Base-by-base conservation (phyloP, 2,329 filamentous ascomycete genomes). In the Grosmannia huntii region DNA sequence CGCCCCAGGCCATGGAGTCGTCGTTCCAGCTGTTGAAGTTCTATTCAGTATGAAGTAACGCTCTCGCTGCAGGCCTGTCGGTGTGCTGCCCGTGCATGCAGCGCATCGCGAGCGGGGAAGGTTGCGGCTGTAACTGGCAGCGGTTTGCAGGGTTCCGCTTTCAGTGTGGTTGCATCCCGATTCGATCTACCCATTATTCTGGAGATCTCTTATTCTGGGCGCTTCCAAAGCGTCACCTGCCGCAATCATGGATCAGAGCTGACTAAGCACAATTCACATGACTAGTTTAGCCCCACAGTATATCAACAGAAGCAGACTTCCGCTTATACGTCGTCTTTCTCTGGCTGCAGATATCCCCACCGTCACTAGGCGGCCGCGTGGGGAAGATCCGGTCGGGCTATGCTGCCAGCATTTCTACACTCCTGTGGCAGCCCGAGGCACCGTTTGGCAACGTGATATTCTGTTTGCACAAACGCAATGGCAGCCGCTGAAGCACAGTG, bases 11-110 rank as follows among this genome's bases (percentile, higher is more conserved):
- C n/a, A 52, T 58, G 0, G 60, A 60, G 7, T 64, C 61, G 58
- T 71, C 63, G 44, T 27, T 64, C 72, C 72, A 76, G 48, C 71
- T 75, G 64, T 75, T 75, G 66, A 73, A 74, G 64, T 73, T 75
- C 59, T 71, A 19, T 56, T 46, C 2, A 56, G 55, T 1, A 28
- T 21, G 21, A 50, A 74, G 59, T 67, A 57, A 57, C 9, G 58
- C 48, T 6, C 19, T 11, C 41, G 38, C 57, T 3, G 60, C 51
- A 9, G 58, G 31, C 1, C 31, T 55, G 57, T 66, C 63, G 49
- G 46, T 50, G 46, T 41, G 53, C 56, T 63, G 60, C 16, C 62
- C 63, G 23, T 63, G 61, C 25, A 65, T 52, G 54, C 63, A 68
- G 25, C 63, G 53, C 65, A 68, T 59, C 63, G 64, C n/a, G 66